phyloP scores from a whole-genome alignment of 2,329 filamentous ascomycete genomes.

The Claviceps purpurea region DNA sequence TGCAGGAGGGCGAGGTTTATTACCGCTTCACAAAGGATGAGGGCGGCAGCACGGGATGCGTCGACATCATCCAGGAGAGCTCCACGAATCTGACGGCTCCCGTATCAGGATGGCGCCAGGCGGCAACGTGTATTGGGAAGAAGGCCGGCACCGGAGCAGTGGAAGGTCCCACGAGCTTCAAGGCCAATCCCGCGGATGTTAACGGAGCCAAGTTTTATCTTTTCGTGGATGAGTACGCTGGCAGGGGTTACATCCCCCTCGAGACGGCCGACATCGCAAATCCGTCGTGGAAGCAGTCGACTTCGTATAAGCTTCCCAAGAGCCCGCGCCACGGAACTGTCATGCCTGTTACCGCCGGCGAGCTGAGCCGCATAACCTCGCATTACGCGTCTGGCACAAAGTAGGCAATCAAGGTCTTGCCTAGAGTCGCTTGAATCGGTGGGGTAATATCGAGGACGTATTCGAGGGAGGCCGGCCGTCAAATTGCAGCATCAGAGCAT shows the following conservation, averaged over 20 bases:
- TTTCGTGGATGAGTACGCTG: conserved; percentile 1
- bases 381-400: background rate
- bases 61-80: background rate
- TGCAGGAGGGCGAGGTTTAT: background rate
- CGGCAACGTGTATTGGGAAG: background rate
- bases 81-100: background rate
- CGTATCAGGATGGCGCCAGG: background rate
- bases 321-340: conserved; percentile 1
- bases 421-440: no score
- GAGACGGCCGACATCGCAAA: background rate
- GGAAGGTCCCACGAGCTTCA: conserved; percentile 1
- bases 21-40: conserved; percentile 2
- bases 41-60: background rate
- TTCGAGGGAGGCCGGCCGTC: no score
- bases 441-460: no score
- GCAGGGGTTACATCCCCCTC: conserved; percentile 1
- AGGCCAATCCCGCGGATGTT: background rate
- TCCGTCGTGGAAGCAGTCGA: background rate
- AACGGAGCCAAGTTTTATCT: background rate
- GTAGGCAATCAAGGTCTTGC: no score
- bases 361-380: background rate
- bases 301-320: background rate
- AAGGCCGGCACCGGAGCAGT: background rate
- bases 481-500: no score
- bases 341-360: background rate